Conservation (phyloP, 768 basidiomycete species). For the Clavulina sp. region DNA sequence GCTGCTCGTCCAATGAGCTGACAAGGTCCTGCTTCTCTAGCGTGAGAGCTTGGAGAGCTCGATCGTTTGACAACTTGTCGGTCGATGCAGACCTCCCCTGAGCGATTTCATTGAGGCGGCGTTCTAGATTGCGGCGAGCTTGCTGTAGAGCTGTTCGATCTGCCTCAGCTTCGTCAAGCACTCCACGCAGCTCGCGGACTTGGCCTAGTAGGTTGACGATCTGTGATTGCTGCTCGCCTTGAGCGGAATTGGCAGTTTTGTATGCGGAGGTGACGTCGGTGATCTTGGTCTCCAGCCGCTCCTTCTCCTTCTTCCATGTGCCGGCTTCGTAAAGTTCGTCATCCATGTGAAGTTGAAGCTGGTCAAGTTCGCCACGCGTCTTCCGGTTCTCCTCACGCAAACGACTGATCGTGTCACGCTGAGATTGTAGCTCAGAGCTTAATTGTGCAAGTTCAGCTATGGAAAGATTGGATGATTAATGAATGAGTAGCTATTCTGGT, state of each 20-base stretch:
- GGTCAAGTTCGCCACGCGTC: conserved; percentile 56
- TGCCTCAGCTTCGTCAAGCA: conserved; percentile 73
- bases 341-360: conserved; percentile 55
- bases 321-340: conserved; percentile 62
- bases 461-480: too few species aligned
- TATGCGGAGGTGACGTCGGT: conserved; percentile 55
- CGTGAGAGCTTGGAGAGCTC: conserved; percentile 55
- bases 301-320: conserved; percentile 78
- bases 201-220: conserved; percentile 73
- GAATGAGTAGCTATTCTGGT: conserved; percentile 5
- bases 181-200: conserved; percentile 63
- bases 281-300: conserved; percentile 72
- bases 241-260: conserved; percentile 50
- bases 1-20: conserved; percentile 58
- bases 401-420: conserved; percentile 56
- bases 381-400: conserved; percentile 69
- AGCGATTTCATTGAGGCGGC: conserved; percentile 66
- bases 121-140: conserved; percentile 61
- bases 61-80: conserved; percentile 49
- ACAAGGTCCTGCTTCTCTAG: conserved; percentile 72
- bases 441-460: conserved; percentile 61
- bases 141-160: conserved; percentile 65
- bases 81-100: conserved; percentile 47
- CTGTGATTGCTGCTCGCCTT: conserved; percentile 68
- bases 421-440: conserved; percentile 64